Evolutionary conservation across 169 alveolate species (phyloP), one percentile per base, ranked within the genome.

Genomic region (Plasmodium ovale): DNA sequence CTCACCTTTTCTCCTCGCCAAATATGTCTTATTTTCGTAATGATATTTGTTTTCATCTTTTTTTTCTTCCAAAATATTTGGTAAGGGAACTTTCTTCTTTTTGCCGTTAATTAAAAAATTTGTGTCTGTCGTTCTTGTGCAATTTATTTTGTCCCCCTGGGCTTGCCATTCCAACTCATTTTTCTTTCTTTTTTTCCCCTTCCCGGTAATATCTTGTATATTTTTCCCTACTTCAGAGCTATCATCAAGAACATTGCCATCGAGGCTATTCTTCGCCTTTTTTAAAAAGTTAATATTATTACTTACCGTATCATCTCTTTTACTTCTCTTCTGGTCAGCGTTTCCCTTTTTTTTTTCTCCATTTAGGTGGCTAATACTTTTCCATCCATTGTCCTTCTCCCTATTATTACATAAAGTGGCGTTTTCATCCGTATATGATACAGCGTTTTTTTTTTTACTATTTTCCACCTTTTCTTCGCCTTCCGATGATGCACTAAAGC

Each of bases 401-500:
- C n/a, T n/a, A n/a, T n/a, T n/a, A n/a, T n/a, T n/a, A n/a, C n/a
- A n/a, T n/a, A n/a, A n/a, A n/a, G n/a, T n/a, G n/a, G n/a, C n/a
- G n/a, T n/a, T n/a, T n/a, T n/a, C n/a, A n/a, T n/a, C n/a, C n/a
- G n/a, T n/a, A n/a, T n/a, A n/a, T n/a, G n/a, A n/a, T n/a, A n/a
- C n/a, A n/a, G n/a, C 44, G n/a, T 27, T 23, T 21, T n/a, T 53
- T 71, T 4, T 14, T 1, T 51, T 71, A 21, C 53, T 16, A 59
- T 59, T 10, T 1, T 12, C 3, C 39, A n/a, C 27, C 27, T 58
- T 33, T 31, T 59, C 7, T 44, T 60, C 88, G 42, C 60, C 67
- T 0, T 33, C 72, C 10, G 72, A 59, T 27, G 35, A 44, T 29
- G 84, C 2, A 21, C 10, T 33, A 51, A 74, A 74, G n/a, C 88